Base-by-base conservation (phyloP, 805 yeast genomes). In the Pichia eremophila region DNA sequence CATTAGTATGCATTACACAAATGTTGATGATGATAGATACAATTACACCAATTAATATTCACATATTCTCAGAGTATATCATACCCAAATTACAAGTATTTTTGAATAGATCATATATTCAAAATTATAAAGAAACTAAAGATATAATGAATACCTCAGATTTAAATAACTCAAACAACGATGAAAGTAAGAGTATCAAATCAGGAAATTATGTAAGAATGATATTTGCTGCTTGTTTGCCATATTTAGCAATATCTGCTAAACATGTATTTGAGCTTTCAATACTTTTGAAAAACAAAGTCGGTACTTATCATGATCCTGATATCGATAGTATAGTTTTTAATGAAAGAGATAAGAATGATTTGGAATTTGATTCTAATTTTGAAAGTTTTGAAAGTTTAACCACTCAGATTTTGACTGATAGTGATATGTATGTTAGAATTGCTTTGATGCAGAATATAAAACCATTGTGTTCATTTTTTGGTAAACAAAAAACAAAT, bases 401-500 rank as follows among this genome's bases (percentile, higher is more conserved):
- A 41, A 71, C 89, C 0, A 72, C 81, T 19, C 66, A 74, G 1
- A 62, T 91, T 7, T 66, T 93, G 41, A 85, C 95, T 0, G 96
- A 89, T 58, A 66, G 71, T 6, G 79, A 75, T 47, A 63, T 83
- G 0, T 68, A 70, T 44, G 95, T 90, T 0, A 79, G 84, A 49
- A 74, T 85, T 37, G 74, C 93, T 0, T 64, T 93, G 9, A 68
- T 93, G 42, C 67, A 73, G 40, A 79, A 85, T 51, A 82, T 90
- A n/a, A 68, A 84, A 8, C 85, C 89, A 0, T 63, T 93, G 4
- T 87, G 96, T 56, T 71, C 81, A 10, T 85, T 84, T 49, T 81
- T 93, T 59, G 96, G 96, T 0, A 79, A 83, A 47, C 95, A 87
- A 46, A 85, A 81, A 54, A 84, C 96, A 0, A 90, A 86, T 58